Evolutionary conservation across 2,329 filamentous ascomycete species (phyloP).

Genomic region (Moelleriella libera): DNA sequence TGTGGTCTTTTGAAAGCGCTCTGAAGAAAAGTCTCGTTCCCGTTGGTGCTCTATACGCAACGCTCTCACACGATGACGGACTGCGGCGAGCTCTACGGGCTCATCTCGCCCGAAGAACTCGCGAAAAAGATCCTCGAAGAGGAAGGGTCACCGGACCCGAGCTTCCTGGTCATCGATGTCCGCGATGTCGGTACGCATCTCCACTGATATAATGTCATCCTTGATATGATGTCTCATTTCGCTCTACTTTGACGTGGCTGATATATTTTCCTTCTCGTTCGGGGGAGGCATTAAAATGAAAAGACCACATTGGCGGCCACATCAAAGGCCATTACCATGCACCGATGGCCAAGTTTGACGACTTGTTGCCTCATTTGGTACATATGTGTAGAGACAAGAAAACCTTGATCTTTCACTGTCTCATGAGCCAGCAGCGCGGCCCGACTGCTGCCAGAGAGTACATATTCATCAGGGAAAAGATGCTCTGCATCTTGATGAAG

Average conservation of each 20-base stretch:
- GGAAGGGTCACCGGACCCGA: slow-evolving; percentile 21
- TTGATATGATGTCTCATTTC: background rate
- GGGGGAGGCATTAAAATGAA: background rate
- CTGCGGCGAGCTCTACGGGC: slow-evolving; percentile 43
- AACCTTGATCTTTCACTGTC: slow-evolving; percentile 87
- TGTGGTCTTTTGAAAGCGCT: no score
- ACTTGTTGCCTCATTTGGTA: slow-evolving; percentile 68
- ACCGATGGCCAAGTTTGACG: slow-evolving; percentile 59
- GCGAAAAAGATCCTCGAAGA: slow-evolving; percentile 47
- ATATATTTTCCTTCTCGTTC: background rate
- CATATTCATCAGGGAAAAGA: slow-evolving; percentile 50
- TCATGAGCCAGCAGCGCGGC: slow-evolving; percentile 78
- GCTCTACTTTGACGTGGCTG: background rate
- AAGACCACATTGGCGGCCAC: slow-evolving; percentile 84
- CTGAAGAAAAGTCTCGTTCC: no score
- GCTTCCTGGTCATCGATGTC: slow-evolving; percentile 72
- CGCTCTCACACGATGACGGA: slow-evolving; percentile 27
- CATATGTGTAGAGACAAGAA: slow-evolving; percentile 63
- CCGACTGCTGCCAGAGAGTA: slow-evolving; percentile 75
- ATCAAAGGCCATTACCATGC: slow-evolving; percentile 66
- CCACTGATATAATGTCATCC: background rate
- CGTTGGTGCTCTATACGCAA: background rate
- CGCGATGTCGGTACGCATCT: slow-evolving; percentile 57
- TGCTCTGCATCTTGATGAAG: slow-evolving; percentile 18
- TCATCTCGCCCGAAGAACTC: slow-evolving; percentile 56